These are phyloP conservation scores for Russula sp. DNA, from an alignment of 768 basidiomycete species.

Conservation along the genomic window DNA sequence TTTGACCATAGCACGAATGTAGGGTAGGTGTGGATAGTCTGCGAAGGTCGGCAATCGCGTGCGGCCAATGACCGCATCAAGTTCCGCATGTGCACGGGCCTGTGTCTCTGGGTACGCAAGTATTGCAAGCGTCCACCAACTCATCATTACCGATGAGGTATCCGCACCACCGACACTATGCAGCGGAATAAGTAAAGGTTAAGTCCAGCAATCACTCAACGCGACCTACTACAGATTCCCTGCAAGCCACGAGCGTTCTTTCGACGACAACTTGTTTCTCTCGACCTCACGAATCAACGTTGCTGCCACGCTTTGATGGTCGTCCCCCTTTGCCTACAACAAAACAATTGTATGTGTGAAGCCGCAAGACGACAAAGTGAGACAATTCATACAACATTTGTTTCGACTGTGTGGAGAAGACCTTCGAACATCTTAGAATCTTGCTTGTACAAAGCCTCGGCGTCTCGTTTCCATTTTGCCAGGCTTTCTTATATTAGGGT, in stretches of 20 bases:
- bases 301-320: background rate
- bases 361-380: background rate
- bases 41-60: background rate
- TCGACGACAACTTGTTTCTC: background rate
- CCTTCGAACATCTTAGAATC: background rate
- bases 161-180: background rate
- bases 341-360: background rate
- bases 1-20: slow-evolving; percentile 8
- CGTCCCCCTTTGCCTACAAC: background rate
- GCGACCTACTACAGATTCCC: background rate
- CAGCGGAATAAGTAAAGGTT: background rate
- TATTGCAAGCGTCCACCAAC: background rate
- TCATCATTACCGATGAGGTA: background rate
- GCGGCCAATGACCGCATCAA: slow-evolving; percentile 1
- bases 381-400: background rate
- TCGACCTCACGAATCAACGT: background rate
- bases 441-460: background rate
- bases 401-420: background rate
- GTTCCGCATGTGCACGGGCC: background rate
- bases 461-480: background rate
- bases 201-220: background rate
- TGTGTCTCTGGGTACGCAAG: slow-evolving; percentile 3
- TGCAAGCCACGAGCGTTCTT: slow-evolving; percentile 1
- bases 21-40: slow-evolving; percentile 3
- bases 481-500: background rate